Evolutionary conservation across 495 filamentous ascomycete genomes (phyloP).

Genomic region (Venustampulla echinocandica): DNA sequence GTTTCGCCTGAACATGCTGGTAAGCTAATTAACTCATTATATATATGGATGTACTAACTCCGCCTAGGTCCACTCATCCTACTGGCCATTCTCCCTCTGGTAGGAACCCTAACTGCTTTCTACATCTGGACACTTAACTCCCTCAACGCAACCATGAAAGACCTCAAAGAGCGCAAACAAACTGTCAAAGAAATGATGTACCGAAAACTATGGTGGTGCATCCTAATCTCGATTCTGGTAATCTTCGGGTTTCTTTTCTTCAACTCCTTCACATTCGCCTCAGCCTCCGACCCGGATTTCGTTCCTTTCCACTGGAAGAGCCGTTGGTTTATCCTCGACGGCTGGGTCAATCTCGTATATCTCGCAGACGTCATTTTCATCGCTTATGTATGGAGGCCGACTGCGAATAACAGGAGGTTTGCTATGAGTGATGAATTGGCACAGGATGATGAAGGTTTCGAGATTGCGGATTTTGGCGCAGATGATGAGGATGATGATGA

Average conservation of each 20-base stretch:
- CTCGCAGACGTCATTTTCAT: conserved; percentile 84
- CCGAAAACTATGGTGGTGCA: conserved; percentile 97
- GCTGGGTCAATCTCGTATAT: conserved; percentile 96
- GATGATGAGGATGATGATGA: conserved; percentile 65
- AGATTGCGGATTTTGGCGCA: conserved; percentile 86
- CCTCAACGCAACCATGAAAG: conserved; percentile 88
- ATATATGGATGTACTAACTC: conserved; percentile 4
- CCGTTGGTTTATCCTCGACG: conserved; percentile 94
- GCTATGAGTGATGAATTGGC: conserved; percentile 99
- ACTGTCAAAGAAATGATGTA: conserved; percentile 86
- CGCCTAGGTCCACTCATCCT: conserved; percentile 77
- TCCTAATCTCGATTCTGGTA: conserved; percentile 81
- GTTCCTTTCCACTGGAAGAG: conserved; percentile 94
- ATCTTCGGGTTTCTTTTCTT: conserved; percentile 95
- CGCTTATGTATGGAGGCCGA: conserved; percentile 95
- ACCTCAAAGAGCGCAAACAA: conserved; percentile 87
- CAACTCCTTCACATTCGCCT: conserved; percentile 90
- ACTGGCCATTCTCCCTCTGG: conserved; percentile 86
- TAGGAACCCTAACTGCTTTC: conserved; percentile 88
- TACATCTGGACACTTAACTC: conserved; percentile 99
- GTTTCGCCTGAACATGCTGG: conserved; percentile 72
- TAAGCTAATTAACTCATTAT: conserved; percentile 17
- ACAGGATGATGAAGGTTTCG: conserved; percentile 91
- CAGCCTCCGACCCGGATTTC: conserved; percentile 71
- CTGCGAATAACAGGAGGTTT: conserved; percentile 92